A percentile compares a stretch with the other conserved stretches of the same genome.
Evolutionary conservation across 345 rosid genomes (phyloP).

Genomic region (Brassica carinata): DNA sequence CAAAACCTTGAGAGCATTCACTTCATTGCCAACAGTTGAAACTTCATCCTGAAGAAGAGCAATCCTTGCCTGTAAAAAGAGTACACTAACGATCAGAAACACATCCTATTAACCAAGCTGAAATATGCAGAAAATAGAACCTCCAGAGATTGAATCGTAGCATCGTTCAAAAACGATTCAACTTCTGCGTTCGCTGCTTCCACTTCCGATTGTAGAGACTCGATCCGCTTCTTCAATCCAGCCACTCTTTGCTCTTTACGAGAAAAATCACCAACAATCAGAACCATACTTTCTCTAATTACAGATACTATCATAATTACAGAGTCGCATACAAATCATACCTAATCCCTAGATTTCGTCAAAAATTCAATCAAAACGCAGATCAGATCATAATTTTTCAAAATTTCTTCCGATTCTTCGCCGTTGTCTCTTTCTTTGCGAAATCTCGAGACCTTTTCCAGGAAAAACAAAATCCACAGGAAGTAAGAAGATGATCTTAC

Average conservation of each 20-base stretch:
- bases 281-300: neutral
- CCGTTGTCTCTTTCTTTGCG: neutral
- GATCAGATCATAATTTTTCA: neutral
- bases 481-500: conserved; percentile 32
- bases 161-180: conserved; percentile 55
- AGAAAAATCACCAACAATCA: conserved; percentile 16
- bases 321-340: neutral
- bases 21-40: conserved; percentile 46
- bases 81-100: conserved; percentile 1
- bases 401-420: conserved; percentile 21
- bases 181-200: conserved; percentile 53
- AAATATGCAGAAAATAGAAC: conserved; percentile 34
- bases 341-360: neutral
- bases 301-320: neutral
- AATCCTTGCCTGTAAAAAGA: conserved; percentile 56
- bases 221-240: conserved; percentile 53
- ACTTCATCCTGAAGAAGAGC: conserved; percentile 56
- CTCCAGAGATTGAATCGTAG: conserved; percentile 62
- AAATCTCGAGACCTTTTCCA: conserved; percentile 32
- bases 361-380: neutral
- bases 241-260: conserved; percentile 61
- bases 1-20: conserved; percentile 17
- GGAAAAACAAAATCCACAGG: neutral
- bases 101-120: neutral
- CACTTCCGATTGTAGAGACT: conserved; percentile 49